Evolutionary conservation across 768 basidiomycete species (phyloP).

Genomic region (Lactarius hatsudake): DNA sequence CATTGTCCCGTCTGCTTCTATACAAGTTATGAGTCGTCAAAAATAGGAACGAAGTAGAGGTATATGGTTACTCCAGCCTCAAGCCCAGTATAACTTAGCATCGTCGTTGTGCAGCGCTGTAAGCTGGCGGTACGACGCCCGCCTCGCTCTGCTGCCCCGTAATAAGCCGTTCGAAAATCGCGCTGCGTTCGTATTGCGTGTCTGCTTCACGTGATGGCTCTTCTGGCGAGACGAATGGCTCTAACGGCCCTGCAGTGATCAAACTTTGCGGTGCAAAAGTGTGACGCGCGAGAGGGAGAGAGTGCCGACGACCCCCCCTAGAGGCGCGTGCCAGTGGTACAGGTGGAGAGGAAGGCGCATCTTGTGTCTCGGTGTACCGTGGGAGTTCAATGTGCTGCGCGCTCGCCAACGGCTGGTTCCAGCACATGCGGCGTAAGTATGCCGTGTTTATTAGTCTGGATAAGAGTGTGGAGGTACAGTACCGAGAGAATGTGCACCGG

Average conservation of each 20-base stretch:
- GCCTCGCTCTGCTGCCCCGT: constrained; percentile 77
- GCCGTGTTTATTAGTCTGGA: not conserved
- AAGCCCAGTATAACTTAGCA: not conserved
- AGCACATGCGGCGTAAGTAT: not conserved
- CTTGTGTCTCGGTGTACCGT: constrained; percentile 13
- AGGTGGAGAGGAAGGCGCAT: not conserved
- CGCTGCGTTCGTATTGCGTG: constrained; percentile 42
- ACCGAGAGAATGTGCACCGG: constrained; percentile 88
- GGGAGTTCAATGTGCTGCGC: constrained; percentile 10
- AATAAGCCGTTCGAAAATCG: constrained; percentile 69
- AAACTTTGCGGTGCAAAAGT: not conserved
- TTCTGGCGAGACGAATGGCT: not conserved
- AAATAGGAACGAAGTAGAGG: not conserved
- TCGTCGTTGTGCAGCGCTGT: constrained; percentile 35
- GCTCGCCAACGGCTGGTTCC: constrained; percentile 18
- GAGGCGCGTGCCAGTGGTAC: not conserved
- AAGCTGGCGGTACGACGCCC: constrained; percentile 82
- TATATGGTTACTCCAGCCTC: not conserved
- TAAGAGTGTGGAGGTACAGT: constrained; percentile 33
- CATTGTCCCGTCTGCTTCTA: not conserved
- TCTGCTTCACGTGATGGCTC: constrained; percentile 31
- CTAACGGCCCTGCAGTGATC: not conserved
- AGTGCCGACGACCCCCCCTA: not conserved
- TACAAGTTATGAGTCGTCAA: not conserved
- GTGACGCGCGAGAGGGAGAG: not conserved